Evolutionary conservation across 2,329 filamentous ascomycete species (phyloP).

Genomic region (Orbilia quercus): DNA sequence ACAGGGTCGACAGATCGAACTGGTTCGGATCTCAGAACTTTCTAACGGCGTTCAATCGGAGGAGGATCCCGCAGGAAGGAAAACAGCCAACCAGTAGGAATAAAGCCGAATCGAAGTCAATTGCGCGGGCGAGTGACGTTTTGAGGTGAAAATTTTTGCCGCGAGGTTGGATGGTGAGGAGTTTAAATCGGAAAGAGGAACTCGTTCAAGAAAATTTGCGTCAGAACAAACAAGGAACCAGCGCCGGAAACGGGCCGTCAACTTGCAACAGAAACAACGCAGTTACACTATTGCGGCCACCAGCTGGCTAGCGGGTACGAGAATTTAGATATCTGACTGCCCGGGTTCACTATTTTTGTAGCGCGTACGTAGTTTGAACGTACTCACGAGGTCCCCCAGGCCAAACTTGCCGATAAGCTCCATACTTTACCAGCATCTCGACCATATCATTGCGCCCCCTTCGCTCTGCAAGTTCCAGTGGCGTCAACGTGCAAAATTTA

Average conservation of each 20-base stretch:
- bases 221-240: slow-evolving; percentile 46
- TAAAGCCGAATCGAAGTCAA: slow-evolving; percentile 22
- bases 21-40: slow-evolving; percentile 34
- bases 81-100: slow-evolving; percentile 18
- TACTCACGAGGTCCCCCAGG: no score
- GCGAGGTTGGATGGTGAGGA: slow-evolving; percentile 29
- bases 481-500: background rate
- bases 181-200: slow-evolving; percentile 53
- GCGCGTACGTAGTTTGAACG: no score
- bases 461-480: no score
- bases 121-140: slow-evolving; percentile 24
- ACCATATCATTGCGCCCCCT: no score
- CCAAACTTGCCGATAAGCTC: background rate
- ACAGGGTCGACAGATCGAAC: slow-evolving; percentile 24
- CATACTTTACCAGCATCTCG: no score
- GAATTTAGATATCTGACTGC: no score
- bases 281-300: no score
- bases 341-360: no score
- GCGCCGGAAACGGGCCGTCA: slow-evolving; percentile 35
- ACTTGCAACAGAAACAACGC: slow-evolving; percentile 30
- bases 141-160: slow-evolving; percentile 36
- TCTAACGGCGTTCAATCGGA: slow-evolving; percentile 55
- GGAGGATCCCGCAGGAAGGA: slow-evolving; percentile 20
- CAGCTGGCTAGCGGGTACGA: no score
- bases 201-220: slow-evolving; percentile 54